A percentile compares a stretch with the other conserved stretches of the same genome.
phyloP scores from a whole-genome alignment of 805 yeast species.

The Kuraishia ogatae region DNA sequence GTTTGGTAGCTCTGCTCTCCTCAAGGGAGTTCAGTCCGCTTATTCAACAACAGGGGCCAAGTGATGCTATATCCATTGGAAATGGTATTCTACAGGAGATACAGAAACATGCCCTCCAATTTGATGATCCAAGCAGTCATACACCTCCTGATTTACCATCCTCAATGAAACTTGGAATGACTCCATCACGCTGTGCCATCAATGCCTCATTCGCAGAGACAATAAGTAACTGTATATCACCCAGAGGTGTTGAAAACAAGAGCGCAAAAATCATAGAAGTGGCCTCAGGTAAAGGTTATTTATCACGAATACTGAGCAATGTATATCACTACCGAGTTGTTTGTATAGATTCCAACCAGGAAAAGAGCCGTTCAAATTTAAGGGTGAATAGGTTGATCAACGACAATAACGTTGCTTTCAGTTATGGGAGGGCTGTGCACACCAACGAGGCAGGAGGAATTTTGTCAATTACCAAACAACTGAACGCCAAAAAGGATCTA shows the following conservation, averaged over 20 bases:
- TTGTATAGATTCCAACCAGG: constrained; percentile 16
- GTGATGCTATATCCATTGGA: too few species aligned
- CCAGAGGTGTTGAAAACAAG: not conserved
- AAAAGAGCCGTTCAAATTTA: constrained; percentile 12
- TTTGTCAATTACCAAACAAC: not conserved
- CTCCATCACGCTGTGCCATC: constrained; percentile 5
- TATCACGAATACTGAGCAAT: constrained; percentile 15
- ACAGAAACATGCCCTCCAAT: too few species aligned
- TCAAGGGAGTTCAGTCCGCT: too few species aligned
- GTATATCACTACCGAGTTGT: constrained; percentile 8
- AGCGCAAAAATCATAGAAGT: constrained; percentile 10
- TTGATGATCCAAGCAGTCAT: too few species aligned
- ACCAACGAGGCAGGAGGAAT: not conserved
- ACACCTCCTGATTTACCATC: not conserved
- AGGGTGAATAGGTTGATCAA: constrained; percentile 12
- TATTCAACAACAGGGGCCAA: too few species aligned
- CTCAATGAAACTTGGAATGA: constrained; percentile 10
- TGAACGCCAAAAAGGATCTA: not conserved
- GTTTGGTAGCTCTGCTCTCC: too few species aligned
- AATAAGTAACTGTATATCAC: too few species aligned
- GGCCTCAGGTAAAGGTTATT: constrained; percentile 23
- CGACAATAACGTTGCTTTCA: constrained; percentile 5
- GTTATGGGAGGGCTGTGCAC: constrained; percentile 4
- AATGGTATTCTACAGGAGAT: too few species aligned
- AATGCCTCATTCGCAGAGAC: constrained; percentile 9